These are phyloP conservation scores for Sphagnum magellanicum DNA, from an alignment of 228 moss, liverwort and hornwort genomes.

Conservation along the genomic window DNA sequence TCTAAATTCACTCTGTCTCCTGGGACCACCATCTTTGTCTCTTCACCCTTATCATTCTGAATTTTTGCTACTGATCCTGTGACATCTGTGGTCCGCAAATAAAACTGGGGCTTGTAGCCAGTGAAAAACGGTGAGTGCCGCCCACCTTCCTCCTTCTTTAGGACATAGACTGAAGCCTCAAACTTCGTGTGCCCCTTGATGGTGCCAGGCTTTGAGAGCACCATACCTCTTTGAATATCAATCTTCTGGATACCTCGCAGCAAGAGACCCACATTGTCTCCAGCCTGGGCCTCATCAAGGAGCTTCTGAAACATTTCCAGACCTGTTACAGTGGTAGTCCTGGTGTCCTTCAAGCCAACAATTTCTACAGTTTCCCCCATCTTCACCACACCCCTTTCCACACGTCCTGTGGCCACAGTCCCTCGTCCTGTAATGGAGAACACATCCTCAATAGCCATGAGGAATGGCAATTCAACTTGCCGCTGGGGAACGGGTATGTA, in stretches of 20 bases:
- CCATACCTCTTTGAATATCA: slow-evolving; percentile 83
- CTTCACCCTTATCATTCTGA: slow-evolving; percentile 54
- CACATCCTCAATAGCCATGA: slow-evolving; percentile 92
- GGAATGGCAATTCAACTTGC: slow-evolving; percentile 70
- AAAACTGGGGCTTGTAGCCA: slow-evolving; percentile 90
- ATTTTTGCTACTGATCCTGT: slow-evolving; percentile 64
- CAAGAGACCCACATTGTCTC: slow-evolving; percentile 82
- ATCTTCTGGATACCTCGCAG: slow-evolving; percentile 80
- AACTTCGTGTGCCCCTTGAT: slow-evolving; percentile 74
- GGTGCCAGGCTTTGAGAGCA: slow-evolving; percentile 71
- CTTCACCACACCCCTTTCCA: slow-evolving; percentile 73
- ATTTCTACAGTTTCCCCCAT: slow-evolving; percentile 76
- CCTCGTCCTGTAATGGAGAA: slow-evolving; percentile 93
- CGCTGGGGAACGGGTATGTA: slow-evolving; percentile 78
- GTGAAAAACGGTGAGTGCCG: slow-evolving; percentile 85
- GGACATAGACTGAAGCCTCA: slow-evolving; percentile 79
- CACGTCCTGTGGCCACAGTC: slow-evolving; percentile 79
- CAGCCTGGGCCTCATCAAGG: slow-evolving; percentile 71
- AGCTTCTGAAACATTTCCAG: slow-evolving; percentile 96
- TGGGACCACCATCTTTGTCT: slow-evolving; percentile 81
- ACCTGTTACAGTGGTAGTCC: slow-evolving; percentile 70
- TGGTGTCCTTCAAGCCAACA: slow-evolving; percentile 59
- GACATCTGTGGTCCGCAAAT: slow-evolving; percentile 88
- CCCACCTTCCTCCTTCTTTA: slow-evolving; percentile 92
- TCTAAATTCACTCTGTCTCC: slow-evolving; percentile 81